phyloP scores from a whole-genome alignment of 2,329 filamentous ascomycete genomes.

The Botrytis paeoniae region DNA sequence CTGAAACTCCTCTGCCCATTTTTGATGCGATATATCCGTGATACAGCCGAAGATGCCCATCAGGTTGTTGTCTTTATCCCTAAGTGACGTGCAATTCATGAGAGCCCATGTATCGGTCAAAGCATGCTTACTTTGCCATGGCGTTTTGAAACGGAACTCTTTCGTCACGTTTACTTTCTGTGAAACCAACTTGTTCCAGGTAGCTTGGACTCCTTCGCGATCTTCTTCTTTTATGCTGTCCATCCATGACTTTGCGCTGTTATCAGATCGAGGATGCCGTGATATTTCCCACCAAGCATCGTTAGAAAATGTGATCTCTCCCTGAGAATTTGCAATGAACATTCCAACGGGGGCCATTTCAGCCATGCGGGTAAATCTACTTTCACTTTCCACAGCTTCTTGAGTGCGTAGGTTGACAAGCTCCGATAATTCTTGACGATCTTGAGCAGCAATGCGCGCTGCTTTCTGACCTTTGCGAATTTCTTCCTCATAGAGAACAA shows the following conservation, averaged over 20 bases:
- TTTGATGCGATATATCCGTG: slow-evolving; percentile 82
- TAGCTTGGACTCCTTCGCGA: slow-evolving; percentile 51
- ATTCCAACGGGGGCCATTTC: slow-evolving; percentile 50
- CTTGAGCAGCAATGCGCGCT: slow-evolving; percentile 69
- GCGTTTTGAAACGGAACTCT: slow-evolving; percentile 72
- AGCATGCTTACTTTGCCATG: slow-evolving; percentile 58
- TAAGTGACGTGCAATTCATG: slow-evolving; percentile 74
- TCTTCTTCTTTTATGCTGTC: slow-evolving; percentile 68
- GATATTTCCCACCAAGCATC: slow-evolving; percentile 73
- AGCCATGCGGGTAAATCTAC: slow-evolving; percentile 64
- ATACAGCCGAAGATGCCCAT: slow-evolving; percentile 78
- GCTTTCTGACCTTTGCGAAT: slow-evolving; percentile 71
- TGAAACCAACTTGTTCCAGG: slow-evolving; percentile 61
- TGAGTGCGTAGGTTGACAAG: slow-evolving; percentile 65
- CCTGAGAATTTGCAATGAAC: slow-evolving; percentile 73
- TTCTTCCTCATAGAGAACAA: slow-evolving; percentile 80
- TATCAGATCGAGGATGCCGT: slow-evolving; percentile 57
- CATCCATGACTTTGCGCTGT: slow-evolving; percentile 66
- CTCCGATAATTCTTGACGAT: slow-evolving; percentile 73
- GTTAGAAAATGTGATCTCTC: slow-evolving; percentile 75
- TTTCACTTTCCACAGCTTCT: slow-evolving; percentile 65
- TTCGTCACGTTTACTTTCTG: slow-evolving; percentile 63
- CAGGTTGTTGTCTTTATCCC: slow-evolving; percentile 58
- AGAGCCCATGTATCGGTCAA: slow-evolving; percentile 72
- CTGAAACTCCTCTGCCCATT: slow-evolving; percentile 59